Percentiles rank a stretch among this genome's conserved stretches.
Evolutionary conservation across 2,329 filamentous ascomycete species (phyloP).

Genomic region (Phaeosphaeria sp.): DNA sequence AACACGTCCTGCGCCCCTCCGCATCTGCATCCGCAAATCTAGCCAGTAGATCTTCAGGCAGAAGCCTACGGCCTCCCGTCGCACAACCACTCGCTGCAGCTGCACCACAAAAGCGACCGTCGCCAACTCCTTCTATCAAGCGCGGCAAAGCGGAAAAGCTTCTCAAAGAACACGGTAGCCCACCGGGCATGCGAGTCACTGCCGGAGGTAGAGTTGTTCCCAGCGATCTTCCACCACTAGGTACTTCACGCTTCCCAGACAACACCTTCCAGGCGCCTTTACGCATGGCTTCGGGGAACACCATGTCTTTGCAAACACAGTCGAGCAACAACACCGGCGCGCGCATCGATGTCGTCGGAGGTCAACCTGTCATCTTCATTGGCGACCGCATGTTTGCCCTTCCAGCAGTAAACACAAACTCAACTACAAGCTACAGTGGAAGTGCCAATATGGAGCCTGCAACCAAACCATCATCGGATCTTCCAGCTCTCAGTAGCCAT

Average conservation of each 20-base stretch:
- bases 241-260: constrained; percentile 38
- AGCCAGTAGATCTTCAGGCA: constrained; percentile 31
- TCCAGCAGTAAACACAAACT: constrained; percentile 29
- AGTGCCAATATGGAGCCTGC: constrained; percentile 17
- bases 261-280: constrained; percentile 36
- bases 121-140: constrained; percentile 59
- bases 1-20: constrained; percentile 51
- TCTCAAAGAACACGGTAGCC: constrained; percentile 60
- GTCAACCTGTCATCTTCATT: constrained; percentile 39
- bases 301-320: constrained; percentile 32
- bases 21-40: constrained; percentile 46
- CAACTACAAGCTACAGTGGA: constrained; percentile 15
- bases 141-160: constrained; percentile 57
- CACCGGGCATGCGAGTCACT: constrained; percentile 58
- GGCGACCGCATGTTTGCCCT: constrained; percentile 43
- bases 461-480: constrained; percentile 18
- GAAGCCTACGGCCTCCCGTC: constrained; percentile 29
- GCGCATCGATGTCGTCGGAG: constrained; percentile 38
- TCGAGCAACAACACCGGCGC: constrained; percentile 26
- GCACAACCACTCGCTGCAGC: constrained; percentile 19
- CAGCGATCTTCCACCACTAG: constrained; percentile 48
- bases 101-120: constrained; percentile 47
- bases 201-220: constrained; percentile 61
- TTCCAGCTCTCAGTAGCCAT: constrained; percentile 17
- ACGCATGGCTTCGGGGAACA: constrained; percentile 26